Evolutionary conservation across 768 basidiomycete genomes (phyloP).

Genomic region (Leccinum rimulosum): DNA sequence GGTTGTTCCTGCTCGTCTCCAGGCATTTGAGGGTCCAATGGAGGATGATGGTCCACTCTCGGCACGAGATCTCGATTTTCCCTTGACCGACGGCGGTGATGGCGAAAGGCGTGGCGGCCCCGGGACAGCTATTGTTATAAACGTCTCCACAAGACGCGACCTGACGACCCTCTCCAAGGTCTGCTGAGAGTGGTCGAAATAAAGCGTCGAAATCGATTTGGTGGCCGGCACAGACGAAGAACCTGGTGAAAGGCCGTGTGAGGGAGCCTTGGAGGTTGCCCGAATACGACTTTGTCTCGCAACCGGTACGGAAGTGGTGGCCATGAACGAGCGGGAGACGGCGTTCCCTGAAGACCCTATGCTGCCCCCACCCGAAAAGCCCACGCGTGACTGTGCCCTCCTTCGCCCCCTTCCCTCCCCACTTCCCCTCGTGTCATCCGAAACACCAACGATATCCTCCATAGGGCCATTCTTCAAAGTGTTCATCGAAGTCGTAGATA

Average conservation of each 20-base stretch:
- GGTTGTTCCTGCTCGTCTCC: slow-evolving; percentile 6
- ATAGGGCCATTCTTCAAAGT: slow-evolving; percentile 45
- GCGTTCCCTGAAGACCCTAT: slow-evolving; percentile 8
- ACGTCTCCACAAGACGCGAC: slow-evolving; percentile 77
- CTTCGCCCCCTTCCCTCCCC: slow-evolving; percentile 39
- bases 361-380: slow-evolving; percentile 31
- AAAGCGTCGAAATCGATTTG: slow-evolving; percentile 27
- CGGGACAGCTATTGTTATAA: slow-evolving; percentile 55
- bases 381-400: slow-evolving; percentile 46
- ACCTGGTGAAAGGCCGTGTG: slow-evolving; percentile 17
- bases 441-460: slow-evolving; percentile 39
- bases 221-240: slow-evolving; percentile 4
- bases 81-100: slow-evolving; percentile 27
- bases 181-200: slow-evolving; percentile 63
- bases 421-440: slow-evolving; percentile 26
- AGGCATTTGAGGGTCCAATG: slow-evolving; percentile 1
- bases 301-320: slow-evolving; percentile 27
- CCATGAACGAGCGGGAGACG: slow-evolving; percentile 17
- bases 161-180: slow-evolving; percentile 67
- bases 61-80: slow-evolving; percentile 22
- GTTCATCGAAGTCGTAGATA: slow-evolving; percentile 56
- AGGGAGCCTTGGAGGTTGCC: slow-evolving; percentile 54
- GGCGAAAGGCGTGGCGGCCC: slow-evolving; percentile 23
- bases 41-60: slow-evolving; percentile 23
- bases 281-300: slow-evolving; percentile 41